phyloP scores from a whole-genome alignment of 148 eudicot genomes.

The Rhododendron williamsianum region DNA sequence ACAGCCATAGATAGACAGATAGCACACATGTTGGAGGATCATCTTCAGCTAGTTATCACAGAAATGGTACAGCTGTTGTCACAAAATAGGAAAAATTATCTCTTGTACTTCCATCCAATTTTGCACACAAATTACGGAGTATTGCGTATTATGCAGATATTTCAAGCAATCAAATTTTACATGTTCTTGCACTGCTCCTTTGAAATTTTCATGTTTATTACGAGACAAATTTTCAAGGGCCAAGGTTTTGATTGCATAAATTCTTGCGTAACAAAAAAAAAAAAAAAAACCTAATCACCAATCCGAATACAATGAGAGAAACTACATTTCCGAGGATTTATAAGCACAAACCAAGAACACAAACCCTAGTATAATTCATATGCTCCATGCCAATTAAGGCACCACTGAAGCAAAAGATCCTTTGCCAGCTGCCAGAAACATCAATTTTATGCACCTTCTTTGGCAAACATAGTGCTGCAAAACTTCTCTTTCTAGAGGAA shows the following conservation, averaged over 20 bases:
- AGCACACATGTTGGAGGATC: neutral
- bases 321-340: neutral
- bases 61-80: neutral
- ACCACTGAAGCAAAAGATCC: neutral
- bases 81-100: neutral
- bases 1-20: neutral
- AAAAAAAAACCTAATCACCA: neutral
- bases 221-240: neutral
- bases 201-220: neutral
- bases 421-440: neutral
- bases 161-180: neutral
- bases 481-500: neutral
- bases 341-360: neutral
- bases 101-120: neutral
- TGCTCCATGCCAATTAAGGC: neutral
- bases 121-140: neutral
- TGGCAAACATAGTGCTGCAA: neutral
- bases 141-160: neutral
- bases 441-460: neutral
- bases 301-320: neutral
- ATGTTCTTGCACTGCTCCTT: neutral
- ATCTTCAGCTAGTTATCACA: neutral
- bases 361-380: neutral
- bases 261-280: neutral
- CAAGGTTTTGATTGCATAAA: neutral